Evolutionary conservation across 2,329 filamentous ascomycete genomes (phyloP).

Genomic region (Graphiopsis chlorocephala): DNA sequence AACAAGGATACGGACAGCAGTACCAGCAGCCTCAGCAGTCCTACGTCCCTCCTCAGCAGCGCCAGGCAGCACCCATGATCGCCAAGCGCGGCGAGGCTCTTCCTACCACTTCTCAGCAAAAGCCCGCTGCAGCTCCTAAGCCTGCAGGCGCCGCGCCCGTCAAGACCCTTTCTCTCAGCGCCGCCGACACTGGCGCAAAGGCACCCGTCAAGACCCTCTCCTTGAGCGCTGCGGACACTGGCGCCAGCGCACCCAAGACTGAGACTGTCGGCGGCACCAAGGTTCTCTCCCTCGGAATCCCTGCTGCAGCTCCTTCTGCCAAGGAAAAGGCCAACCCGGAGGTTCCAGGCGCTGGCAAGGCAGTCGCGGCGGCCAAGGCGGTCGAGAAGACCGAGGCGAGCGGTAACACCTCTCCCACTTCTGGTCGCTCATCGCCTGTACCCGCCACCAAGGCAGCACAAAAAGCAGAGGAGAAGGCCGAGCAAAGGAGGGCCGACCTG

Average conservation of each 20-base stretch:
- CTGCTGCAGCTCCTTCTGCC: constrained; percentile 48
- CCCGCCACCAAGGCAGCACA: constrained; percentile 52
- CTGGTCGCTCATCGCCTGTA: constrained; percentile 74
- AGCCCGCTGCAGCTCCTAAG: constrained; percentile 43
- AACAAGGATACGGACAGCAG: constrained; percentile 37
- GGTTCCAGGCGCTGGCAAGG: constrained; percentile 68
- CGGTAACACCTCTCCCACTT: constrained; percentile 77
- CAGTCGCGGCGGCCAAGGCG: constrained; percentile 82
- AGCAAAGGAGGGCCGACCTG: constrained; percentile 69
- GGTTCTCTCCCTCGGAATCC: constrained; percentile 65
- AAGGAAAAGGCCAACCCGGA: constrained; percentile 42
- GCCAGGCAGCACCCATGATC: constrained; percentile 58
- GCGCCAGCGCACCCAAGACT: constrained; percentile 54
- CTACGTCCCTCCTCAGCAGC: constrained; percentile 51
- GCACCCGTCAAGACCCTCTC: constrained; percentile 59
- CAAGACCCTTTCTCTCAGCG: constrained; percentile 52
- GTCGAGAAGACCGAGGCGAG: constrained; percentile 71
- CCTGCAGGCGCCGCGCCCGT: constrained; percentile 45
- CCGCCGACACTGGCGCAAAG: constrained; percentile 57
- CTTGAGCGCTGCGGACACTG: constrained; percentile 48
- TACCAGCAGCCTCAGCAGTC: constrained; percentile 47
- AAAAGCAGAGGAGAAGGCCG: constrained; percentile 53
- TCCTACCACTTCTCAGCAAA: constrained; percentile 48
- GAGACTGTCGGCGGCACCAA: constrained; percentile 57
- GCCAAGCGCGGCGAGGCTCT: constrained; percentile 58